Evolutionary conservation across 352 stramenopile genomes (phyloP).

Genomic region (Globisporangium ultimum): DNA sequence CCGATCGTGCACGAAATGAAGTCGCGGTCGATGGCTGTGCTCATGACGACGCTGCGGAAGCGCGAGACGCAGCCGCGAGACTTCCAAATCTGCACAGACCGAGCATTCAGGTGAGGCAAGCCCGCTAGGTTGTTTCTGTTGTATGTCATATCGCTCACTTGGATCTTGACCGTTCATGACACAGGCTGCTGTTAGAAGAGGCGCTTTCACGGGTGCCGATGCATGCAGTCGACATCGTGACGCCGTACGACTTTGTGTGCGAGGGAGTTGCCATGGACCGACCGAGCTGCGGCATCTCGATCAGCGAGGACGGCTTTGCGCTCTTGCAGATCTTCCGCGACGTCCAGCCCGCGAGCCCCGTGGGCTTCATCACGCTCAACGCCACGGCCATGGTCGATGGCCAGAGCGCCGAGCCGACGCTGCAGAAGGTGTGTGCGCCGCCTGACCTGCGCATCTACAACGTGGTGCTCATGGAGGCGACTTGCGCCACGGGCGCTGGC

Average conservation of each 20-base stretch:
- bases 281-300: no score
- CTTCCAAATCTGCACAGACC: no score
- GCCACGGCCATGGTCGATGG: background rate
- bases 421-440: conserved; percentile 20
- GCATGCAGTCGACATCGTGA: conserved; percentile 14
- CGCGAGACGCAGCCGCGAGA: conserved; percentile 3
- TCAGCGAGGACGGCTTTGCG: conserved; percentile 13
- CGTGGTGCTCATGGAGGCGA: conserved; percentile 31
- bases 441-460: conserved; percentile 19
- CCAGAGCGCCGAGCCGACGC: background rate
- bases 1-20: conserved; percentile 17
- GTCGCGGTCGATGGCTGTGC: conserved; percentile 17
- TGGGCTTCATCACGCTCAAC: conserved; percentile 25
- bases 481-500: conserved; percentile 14
- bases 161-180: background rate
- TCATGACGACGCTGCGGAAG: conserved; percentile 19
- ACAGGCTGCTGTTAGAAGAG: conserved; percentile 28
- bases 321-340: conserved; percentile 24
- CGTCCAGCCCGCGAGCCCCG: conserved; percentile 21
- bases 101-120: no score
- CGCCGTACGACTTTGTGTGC: conserved; percentile 4
- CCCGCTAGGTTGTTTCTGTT: no score
- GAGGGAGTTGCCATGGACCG: no score
- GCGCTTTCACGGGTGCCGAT: conserved; percentile 19
- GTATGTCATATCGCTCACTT: no score